Evolutionary conservation across 2,329 filamentous ascomycete genomes (phyloP), one percentile per base, ranked within the genome.

Genomic region (Sporothrix humicola): DNA sequence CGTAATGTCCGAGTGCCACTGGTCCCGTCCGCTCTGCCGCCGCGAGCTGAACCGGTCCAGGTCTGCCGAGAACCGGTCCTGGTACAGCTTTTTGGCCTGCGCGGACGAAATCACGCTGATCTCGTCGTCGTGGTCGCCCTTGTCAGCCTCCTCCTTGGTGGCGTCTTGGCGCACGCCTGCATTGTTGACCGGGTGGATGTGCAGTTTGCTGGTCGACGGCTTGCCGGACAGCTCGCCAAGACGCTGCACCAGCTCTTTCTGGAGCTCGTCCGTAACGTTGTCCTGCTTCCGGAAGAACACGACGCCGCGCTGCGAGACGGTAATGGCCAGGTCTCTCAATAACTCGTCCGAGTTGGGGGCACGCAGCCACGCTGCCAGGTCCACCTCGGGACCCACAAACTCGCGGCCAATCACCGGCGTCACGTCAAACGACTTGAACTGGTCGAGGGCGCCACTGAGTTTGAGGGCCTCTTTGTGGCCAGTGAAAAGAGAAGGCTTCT

Each of bases 291-390:
- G 83, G 71, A 87, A 82, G 78, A 87, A 86, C 3, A 87, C 83
- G 2, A 87, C 85, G 23, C 85, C 85, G 17, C 85, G 79, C 72
- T 85, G 80, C 1, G 85, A 86, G 77, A 87, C 82, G 0, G 87
- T 89, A 71, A 91, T 87, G 17, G 87, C 89, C 0, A 92, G 82
- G 76, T 91, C 89, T 1, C 86, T 84, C 23, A 91, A 80, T 2
- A 89, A 79, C 44, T 87, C 85, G 61, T 91, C 88, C 0, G 85
- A 80, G 73, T 90, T 86, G 0, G 84, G 80, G 1, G 86, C 85
- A 13, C 87, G 82, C n/a, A 91, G 82, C 68, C 85, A 84, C 44
- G 90, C 85, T 0, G 84, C 83, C 0, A 90, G 81, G 71, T 88
- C 85, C 42, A 85, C 80, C 46, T 69, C 65, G 23, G 65, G 65